Base-by-base conservation (phyloP, 495 filamentous ascomycete species). In the Talaromyces nanjingensis region DNA sequence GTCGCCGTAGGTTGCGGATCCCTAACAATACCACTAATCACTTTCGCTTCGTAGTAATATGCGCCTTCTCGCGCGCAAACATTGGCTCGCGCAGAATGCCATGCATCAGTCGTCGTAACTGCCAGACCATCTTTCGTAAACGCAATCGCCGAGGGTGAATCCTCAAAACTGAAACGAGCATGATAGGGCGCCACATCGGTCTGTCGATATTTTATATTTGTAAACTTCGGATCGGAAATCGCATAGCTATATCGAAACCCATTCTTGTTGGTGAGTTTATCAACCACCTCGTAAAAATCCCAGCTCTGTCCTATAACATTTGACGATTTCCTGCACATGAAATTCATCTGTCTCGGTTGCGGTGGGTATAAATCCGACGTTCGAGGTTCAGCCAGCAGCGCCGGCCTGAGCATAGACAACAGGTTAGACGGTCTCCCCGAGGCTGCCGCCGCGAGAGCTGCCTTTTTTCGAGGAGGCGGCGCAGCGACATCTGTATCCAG, bases 31-130 rank as follows among this genome's bases (percentile, higher is more conserved):
- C 89, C 89, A 60, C 85, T 87, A 9, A 92, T 84, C 49, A 99
- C 85, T 65, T 89, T 91, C 72, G 93, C 92, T 74, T 99, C 96
- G 79, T 91, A 98, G 71, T 96, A 99, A 78, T 88, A 92, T 18
- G 89, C 82, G 1, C 96, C 96, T 75, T 97, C 91, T n/a, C 96
- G 79, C 6, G 91, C 90, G 39, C 89, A 89, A 0, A 98, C 90
- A 71, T 98, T 99, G 12, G 91, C 92, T 53, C 93, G 76, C 4
- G 80, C 79, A 9, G 77, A 78, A 59, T 80, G 77, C 77, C 77
- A 80, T 8, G 77, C 75, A 64, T 77, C 77, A 47, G 55, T 75
- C 3, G 77, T 77, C 4, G 77, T 79, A 29, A 81, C 75, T 3
- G 76, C 77, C 49, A 71, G 72, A 20, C 76, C 77, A 54, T 77